phyloP scores from a whole-genome alignment of 2,329 filamentous ascomycete genomes.

The Neodidymelliopsis sp. region DNA sequence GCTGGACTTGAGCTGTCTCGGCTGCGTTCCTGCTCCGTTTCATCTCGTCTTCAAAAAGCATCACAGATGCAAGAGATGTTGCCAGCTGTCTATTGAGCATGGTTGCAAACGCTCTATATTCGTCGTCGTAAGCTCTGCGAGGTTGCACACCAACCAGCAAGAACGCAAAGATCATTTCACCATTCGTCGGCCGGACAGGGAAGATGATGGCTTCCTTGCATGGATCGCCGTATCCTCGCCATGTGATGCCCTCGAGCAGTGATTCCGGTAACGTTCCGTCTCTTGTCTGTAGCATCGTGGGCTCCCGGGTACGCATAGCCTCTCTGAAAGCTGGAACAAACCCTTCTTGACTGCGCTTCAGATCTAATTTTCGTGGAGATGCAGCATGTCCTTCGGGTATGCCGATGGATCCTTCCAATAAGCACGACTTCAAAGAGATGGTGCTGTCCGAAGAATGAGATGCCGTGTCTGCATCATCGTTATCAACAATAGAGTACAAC shows the following conservation, averaged over 20 bases:
- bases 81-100: conserved; percentile 45
- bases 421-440: conserved; percentile 38
- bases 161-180: conserved; percentile 43
- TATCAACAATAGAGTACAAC: conserved; percentile 42
- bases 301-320: conserved; percentile 44
- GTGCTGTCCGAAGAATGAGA: conserved; percentile 39
- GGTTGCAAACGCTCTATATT: conserved; percentile 40
- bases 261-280: conserved; percentile 38
- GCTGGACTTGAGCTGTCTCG: conserved; percentile 38
- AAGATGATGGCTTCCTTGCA: conserved; percentile 45
- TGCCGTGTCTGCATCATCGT: conserved; percentile 33
- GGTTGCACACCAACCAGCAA: conserved; percentile 44
- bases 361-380: conserved; percentile 36
- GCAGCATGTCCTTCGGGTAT: conserved; percentile 41
- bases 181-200: conserved; percentile 40
- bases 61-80: conserved; percentile 44
- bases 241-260: conserved; percentile 38
- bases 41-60: conserved; percentile 46
- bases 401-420: conserved; percentile 43
- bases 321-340: conserved; percentile 44
- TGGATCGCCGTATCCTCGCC: conserved; percentile 44
- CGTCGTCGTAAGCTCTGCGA: conserved; percentile 43
- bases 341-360: conserved; percentile 39
- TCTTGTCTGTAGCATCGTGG: conserved; percentile 34
- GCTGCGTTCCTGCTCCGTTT: conserved; percentile 35